These are phyloP conservation scores for Sporopachydermia quercuum DNA, from an alignment of 805 yeast species.

Conservation along the genomic window DNA sequence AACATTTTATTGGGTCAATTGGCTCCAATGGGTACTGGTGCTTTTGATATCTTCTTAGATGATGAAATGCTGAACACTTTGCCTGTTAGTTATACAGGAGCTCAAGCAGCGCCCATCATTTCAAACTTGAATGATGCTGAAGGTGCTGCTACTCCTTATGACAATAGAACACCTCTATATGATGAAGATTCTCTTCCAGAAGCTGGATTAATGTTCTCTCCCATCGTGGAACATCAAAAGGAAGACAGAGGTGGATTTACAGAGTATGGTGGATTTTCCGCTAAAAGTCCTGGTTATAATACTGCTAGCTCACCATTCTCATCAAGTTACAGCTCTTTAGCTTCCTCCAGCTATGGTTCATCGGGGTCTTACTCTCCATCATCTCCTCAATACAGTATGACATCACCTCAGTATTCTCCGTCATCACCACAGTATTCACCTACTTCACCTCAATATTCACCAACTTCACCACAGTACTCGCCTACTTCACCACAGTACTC, in stretches of 20 bases:
- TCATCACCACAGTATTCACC: constrained; percentile 71
- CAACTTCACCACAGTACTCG: constrained; percentile 56
- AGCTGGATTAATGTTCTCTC: constrained; percentile 76
- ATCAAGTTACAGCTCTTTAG: constrained; percentile 46
- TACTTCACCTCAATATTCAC: constrained; percentile 69
- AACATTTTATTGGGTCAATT: constrained; percentile 95
- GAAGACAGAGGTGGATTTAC: constrained; percentile 80
- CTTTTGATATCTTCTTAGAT: constrained; percentile 90
- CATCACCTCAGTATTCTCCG: constrained; percentile 64
- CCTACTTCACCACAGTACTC: constrained; percentile 51
- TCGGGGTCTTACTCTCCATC: constrained; percentile 63
- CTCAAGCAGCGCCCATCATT: constrained; percentile 20
- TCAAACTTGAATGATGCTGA: constrained; percentile 28
- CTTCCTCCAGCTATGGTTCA: constrained; percentile 23
- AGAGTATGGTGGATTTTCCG: constrained; percentile 58
- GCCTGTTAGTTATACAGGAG: constrained; percentile 31
- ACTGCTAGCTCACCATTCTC: constrained; percentile 66
- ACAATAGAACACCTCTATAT: constrained; percentile 42
- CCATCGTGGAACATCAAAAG: constrained; percentile 59
- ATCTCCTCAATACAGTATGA: constrained; percentile 53
- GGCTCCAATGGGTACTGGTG: constrained; percentile 98
- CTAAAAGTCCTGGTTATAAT: constrained; percentile 47
- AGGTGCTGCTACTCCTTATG: constrained; percentile 92
- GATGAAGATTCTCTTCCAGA: constrained; percentile 44
- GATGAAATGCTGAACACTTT: constrained; percentile 65